A percentile compares a stretch with the other conserved stretches of the same genome.
phyloP scores from a whole-genome alignment of 495 filamentous ascomycete species.

The Xylaria palmicola region DNA sequence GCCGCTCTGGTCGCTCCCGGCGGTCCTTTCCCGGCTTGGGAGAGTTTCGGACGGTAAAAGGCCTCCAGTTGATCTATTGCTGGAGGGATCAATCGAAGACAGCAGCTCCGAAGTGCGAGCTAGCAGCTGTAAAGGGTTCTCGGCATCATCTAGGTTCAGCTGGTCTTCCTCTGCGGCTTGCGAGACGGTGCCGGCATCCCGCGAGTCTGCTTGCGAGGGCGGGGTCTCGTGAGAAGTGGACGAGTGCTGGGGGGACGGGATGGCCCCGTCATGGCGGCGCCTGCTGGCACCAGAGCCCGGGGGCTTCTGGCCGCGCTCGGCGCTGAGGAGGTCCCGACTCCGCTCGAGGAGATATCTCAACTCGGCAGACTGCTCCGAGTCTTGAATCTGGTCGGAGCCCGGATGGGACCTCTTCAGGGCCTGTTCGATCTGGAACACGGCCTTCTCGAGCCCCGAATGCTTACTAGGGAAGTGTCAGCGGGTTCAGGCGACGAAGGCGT shows the following conservation, averaged over 20 bases:
- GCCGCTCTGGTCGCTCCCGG: constrained; percentile 17
- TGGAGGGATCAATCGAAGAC: constrained; percentile 46
- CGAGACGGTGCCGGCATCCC: constrained; percentile 24
- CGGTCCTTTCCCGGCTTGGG: constrained; percentile 24
- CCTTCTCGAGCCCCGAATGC: constrained; percentile 70
- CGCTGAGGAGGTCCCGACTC: constrained; percentile 39
- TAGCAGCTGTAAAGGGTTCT: constrained; percentile 70
- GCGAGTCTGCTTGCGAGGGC: constrained; percentile 28
- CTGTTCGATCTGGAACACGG: constrained; percentile 70
- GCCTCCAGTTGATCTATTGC: constrained; percentile 7
- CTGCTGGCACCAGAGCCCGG: constrained; percentile 19
- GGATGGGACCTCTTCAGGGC: constrained; percentile 62
- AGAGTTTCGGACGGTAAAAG: constrained; percentile 20
- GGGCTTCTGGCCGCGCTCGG: constrained; percentile 18
- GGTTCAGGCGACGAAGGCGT: neutral
- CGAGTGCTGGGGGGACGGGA: constrained; percentile 30
- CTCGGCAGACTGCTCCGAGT: constrained; percentile 54
- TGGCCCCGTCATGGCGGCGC: constrained; percentile 19
- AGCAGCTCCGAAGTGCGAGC: constrained; percentile 69
- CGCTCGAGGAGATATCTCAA: constrained; percentile 56
- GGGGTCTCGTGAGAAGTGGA: constrained; percentile 30
- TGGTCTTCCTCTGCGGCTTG: constrained; percentile 41
- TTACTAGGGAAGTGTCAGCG: constrained; percentile 49
- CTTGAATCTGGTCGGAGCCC: constrained; percentile 47
- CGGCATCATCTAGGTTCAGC: constrained; percentile 66